Conservation (phyloP, 257 asterid species). For the Anisodus acutangulus region DNA sequence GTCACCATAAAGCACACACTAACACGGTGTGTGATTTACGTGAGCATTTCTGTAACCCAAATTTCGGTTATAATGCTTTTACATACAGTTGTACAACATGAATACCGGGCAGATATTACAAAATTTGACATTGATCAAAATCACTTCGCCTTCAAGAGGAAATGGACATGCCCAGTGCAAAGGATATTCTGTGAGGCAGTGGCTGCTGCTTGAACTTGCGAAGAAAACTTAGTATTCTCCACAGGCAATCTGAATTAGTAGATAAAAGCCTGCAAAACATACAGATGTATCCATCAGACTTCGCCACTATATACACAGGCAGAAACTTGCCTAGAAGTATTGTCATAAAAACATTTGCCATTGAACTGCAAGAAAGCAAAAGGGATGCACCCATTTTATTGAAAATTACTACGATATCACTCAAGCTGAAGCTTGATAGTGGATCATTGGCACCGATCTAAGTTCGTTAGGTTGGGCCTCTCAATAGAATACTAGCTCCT, state of each 20-base stretch:
- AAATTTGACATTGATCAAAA: neutral
- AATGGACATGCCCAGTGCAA: neutral
- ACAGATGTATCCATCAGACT: neutral
- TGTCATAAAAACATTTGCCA: neutral
- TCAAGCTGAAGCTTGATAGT: neutral
- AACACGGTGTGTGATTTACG: neutral
- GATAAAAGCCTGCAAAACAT: conserved; percentile 26
- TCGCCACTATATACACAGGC: neutral
- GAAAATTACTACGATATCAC: neutral
- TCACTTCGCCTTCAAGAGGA: conserved; percentile 1
- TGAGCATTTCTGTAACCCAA: conserved; percentile 1
- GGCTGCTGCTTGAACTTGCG: conserved; percentile 7
- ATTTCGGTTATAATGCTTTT: neutral
- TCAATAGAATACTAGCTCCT: neutral
- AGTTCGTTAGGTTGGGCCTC: neutral
- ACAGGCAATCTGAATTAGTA: neutral
- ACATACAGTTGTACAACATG: neutral
- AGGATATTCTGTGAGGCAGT: neutral
- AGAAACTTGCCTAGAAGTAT: conserved; percentile 10
- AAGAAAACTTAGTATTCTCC: conserved; percentile 1
- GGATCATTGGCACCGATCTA: neutral
- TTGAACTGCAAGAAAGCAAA: conserved; percentile 23
- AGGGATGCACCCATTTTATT: neutral
- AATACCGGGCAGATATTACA: neutral
- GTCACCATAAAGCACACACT: neutral